Percentiles rank a stretch among this genome's conserved stretches.
Evolutionary conservation across 495 filamentous ascomycete genomes (phyloP).

Genomic region (Pyrenopolyporus hunteri): DNA sequence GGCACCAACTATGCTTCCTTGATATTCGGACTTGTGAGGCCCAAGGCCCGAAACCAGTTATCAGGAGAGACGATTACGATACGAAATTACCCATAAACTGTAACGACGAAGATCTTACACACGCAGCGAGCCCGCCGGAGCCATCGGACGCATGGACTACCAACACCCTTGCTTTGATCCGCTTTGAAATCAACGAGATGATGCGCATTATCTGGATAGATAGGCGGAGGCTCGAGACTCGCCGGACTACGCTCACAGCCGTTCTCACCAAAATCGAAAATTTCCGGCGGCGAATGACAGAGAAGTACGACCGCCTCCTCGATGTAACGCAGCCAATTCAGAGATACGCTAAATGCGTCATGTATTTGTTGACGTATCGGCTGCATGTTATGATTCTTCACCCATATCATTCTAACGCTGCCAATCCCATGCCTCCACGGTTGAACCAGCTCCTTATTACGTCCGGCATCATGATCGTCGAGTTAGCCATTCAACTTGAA

Average conservation of each 20-base stretch:
- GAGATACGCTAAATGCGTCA: conserved; percentile 62
- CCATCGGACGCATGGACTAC: conserved; percentile 67
- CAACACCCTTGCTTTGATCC: conserved; percentile 66
- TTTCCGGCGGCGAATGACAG: conserved; percentile 62
- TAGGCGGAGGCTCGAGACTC: conserved; percentile 63
- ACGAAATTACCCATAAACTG: conserved; percentile 70
- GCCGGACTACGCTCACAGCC: conserved; percentile 61
- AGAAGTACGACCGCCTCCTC: conserved; percentile 64
- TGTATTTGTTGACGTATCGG: conserved; percentile 64
- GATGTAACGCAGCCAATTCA: conserved; percentile 64
- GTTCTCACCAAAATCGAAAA: conserved; percentile 66
- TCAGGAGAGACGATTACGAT: conserved; percentile 74
- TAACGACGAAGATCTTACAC: conserved; percentile 64
- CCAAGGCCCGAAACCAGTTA: conserved; percentile 70
- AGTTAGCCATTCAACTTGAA: conserved; percentile 66
- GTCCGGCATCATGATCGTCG: conserved; percentile 60
- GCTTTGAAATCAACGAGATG: conserved; percentile 77
- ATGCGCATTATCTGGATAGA: conserved; percentile 69
- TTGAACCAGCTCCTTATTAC: conserved; percentile 56
- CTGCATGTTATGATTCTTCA: conserved; percentile 70
- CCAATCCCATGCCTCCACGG: conserved; percentile 55
- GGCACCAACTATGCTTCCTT: conserved; percentile 76
- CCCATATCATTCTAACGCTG: conserved; percentile 64
- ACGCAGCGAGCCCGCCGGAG: conserved; percentile 43
- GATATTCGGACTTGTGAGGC: conserved; percentile 79